These are phyloP conservation scores for Macrocystidia cucumis DNA, from an alignment of 1,284 basidiomycete genomes.

Conservation along the genomic window DNA sequence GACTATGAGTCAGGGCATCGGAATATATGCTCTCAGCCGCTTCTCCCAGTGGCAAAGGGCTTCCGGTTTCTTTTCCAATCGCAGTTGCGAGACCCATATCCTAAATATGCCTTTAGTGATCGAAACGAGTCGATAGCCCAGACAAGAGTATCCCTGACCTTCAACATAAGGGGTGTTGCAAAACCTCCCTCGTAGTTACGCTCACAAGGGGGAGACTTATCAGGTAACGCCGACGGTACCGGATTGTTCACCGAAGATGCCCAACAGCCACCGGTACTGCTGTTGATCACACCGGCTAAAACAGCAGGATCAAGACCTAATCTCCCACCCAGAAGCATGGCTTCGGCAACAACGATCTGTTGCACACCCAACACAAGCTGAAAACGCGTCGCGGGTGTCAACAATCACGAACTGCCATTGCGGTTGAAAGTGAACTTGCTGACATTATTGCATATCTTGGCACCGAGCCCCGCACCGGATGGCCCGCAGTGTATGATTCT, in stretches of 20 bases:
- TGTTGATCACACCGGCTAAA: conserved; percentile 77
- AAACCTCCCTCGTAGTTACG: conserved; percentile 81
- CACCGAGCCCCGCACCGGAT: conserved; percentile 80
- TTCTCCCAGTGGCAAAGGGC: conserved; percentile 56
- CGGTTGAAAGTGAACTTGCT: conserved; percentile 9
- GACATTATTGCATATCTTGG: conserved; percentile 85
- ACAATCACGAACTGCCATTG: too few species aligned
- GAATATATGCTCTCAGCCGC: conserved; percentile 56
- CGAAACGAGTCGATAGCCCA: conserved; percentile 5
- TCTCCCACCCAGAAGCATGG: conserved; percentile 77
- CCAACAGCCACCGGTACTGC: conserved; percentile 82
- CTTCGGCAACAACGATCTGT: conserved; percentile 75
- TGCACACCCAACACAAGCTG: conserved; percentile 69
- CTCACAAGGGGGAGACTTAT: conserved; percentile 75
- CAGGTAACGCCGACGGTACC: conserved; percentile 66
- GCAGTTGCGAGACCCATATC: conserved; percentile 75
- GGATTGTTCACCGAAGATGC: conserved; percentile 84
- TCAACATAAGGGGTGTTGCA: conserved; percentile 78
- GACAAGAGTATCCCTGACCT: conserved; percentile 38
- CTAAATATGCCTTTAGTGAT: conserved; percentile 26
- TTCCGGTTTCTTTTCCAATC: conserved; percentile 42
- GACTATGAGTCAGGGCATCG: conserved; percentile 41
- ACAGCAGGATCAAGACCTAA: conserved; percentile 71
- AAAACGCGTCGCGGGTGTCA: neutral
- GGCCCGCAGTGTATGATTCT: conserved; percentile 80